Conservation (phyloP, 2,329 filamentous ascomycete species). For the Penicillium decumbens region DNA sequence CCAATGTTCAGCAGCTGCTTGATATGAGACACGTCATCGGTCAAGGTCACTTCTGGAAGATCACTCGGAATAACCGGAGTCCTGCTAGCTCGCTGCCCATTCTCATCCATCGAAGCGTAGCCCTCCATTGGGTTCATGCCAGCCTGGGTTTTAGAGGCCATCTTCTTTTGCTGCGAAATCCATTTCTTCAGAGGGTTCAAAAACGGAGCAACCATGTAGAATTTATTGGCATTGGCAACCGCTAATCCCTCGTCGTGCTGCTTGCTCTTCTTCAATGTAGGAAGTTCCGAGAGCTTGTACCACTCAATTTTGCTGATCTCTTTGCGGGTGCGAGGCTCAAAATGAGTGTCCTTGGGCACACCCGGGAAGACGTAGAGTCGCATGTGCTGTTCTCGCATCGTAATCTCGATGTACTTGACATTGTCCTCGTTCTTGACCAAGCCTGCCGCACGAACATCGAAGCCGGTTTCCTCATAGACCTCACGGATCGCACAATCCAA, state of each 20-base stretch:
- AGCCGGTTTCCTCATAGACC: slow-evolving; percentile 93
- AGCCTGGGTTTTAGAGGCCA: slow-evolving; percentile 52
- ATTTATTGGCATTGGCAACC: slow-evolving; percentile 69
- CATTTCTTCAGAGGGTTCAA: slow-evolving; percentile 79
- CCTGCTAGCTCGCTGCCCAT: slow-evolving; percentile 17
- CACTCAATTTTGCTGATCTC: slow-evolving; percentile 97
- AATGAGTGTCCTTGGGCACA: slow-evolving; percentile 78
- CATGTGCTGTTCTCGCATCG: slow-evolving; percentile 89
- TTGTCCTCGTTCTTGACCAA: slow-evolving; percentile 67
- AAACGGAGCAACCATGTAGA: slow-evolving; percentile 98
- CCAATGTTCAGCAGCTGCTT: slow-evolving; percentile 47
- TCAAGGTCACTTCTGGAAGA: slow-evolving; percentile 38
- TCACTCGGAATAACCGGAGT: slow-evolving; percentile 31
- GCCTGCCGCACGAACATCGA: slow-evolving; percentile 70
- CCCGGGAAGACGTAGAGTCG: slow-evolving; percentile 86
- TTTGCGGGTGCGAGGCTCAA: slow-evolving; percentile 86
- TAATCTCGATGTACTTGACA: slow-evolving; percentile 79
- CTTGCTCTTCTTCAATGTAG: slow-evolving; percentile 71
- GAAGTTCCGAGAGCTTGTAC: slow-evolving; percentile 86
- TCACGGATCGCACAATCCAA: slow-evolving; percentile 90
- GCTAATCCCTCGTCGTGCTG: slow-evolving; percentile 57
- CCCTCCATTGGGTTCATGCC: slow-evolving; percentile 45
- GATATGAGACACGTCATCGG: slow-evolving; percentile 49
- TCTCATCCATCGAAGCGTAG: slow-evolving; percentile 59
- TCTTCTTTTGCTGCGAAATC: slow-evolving; percentile 78